A percentile compares a stretch with the other conserved stretches of the same genome.
Evolutionary conservation across 1,139 yeast species (phyloP).

Genomic region (Taphrina communis): DNA sequence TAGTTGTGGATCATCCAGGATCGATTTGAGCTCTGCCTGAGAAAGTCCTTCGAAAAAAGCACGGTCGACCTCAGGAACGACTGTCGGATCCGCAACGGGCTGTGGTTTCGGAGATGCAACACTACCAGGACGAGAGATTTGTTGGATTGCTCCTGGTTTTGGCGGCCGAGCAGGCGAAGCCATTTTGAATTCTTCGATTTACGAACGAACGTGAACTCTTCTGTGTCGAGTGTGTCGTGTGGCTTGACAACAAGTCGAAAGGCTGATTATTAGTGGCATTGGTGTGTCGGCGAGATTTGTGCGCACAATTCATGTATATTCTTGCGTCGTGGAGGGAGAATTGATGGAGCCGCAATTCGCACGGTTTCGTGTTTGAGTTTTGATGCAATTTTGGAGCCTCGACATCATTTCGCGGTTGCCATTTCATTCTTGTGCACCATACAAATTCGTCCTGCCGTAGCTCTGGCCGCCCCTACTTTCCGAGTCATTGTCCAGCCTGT

Average conservation of each 20-base stretch:
- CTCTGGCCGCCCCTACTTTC: not conserved
- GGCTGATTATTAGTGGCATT: not conserved
- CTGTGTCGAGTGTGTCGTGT: no score
- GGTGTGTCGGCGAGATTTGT: not conserved
- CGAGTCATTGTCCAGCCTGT: not conserved
- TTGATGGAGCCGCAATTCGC: not conserved
- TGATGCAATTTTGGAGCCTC: no score
- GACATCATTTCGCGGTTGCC: not conserved
- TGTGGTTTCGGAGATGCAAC: not conserved
- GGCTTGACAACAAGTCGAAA: no score
- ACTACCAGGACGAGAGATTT: slow-evolving; percentile 10
- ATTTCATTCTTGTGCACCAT: not conserved
- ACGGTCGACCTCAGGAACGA: slow-evolving; percentile 13
- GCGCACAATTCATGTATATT: no score
- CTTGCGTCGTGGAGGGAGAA: no score
- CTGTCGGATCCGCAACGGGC: not conserved
- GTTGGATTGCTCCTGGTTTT: slow-evolving; percentile 27
- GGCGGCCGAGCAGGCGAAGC: slow-evolving; percentile 33
- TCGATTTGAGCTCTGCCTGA: slow-evolving; percentile 35
- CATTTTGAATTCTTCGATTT: not conserved
- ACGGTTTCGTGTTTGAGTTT: not conserved
- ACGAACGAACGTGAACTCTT: no score
- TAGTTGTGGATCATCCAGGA: slow-evolving; percentile 40
- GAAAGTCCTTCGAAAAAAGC: slow-evolving; percentile 16
- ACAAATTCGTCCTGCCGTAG: not conserved